Base-by-base conservation (phyloP, 495 filamentous ascomycete genomes). In the Massariosphaeria phaeospora region DNA sequence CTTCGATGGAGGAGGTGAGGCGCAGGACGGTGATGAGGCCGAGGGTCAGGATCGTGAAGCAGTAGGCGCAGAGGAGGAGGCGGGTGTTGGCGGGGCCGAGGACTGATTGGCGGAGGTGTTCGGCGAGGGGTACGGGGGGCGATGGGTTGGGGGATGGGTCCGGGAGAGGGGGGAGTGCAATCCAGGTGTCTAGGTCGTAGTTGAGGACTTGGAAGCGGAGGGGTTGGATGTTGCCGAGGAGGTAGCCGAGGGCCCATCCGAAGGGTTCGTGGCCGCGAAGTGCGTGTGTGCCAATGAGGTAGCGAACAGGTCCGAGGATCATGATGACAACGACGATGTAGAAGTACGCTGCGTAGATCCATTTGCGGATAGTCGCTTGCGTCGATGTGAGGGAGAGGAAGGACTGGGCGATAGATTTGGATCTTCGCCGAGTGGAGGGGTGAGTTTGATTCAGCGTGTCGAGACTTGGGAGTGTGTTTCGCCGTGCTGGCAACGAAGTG, bases 181-280 rank as follows among this genome's bases (percentile, higher is more conserved):
- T 85, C 90, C 90, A 96, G 44, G 73, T 62, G 46, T 84, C 81
- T 10, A 93, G 71, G 62, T 83, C 82, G 52, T 72, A 73, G 48
- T 78, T 77, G 25, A 85, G 70, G 8, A 87, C 76, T 67, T 79
- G 75, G 69, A 84, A 80, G 23, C 73, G 69, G 2, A 74, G 27
- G 13, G 62, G 29, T 3, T 41, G 75, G 7, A 91, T 64, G 61
- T 95, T 88, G 12, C 94, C 91, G 55, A 97, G 79, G 18, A 96
- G 69, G 67, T 98, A 98, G 1, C 85, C 84, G 3, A 95, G 68
- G 0, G 89, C 91, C 93, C 93, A 98, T 0, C 91, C 87, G 27
- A 98, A 78, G 0, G 93, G 91, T 58, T 98, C 93, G 35, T 79
- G 64, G 34, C 80, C 82, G 21, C 79, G 65, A 2, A 98, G 73